Conservation (phyloP, 306 rosid genomes). For the Pterocarpus santalinus region DNA sequence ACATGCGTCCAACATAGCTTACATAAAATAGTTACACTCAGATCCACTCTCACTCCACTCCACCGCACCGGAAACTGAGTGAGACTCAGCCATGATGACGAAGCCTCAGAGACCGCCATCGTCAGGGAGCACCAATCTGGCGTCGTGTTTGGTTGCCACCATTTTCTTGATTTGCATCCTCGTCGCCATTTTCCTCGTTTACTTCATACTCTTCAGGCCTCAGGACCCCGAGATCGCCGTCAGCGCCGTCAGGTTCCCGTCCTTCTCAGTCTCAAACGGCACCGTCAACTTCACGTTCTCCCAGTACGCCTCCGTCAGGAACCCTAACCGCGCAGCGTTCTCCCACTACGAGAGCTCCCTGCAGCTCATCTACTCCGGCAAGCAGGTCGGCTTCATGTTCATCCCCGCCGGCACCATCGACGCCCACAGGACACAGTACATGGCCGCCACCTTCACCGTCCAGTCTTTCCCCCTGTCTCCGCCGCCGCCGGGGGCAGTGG, state of each 20-base stretch:
- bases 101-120: constrained; percentile 59
- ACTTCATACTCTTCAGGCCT: constrained; percentile 85
- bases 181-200: constrained; percentile 66
- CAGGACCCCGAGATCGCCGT: constrained; percentile 78
- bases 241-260: constrained; percentile 78
- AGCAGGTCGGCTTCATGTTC: constrained; percentile 89
- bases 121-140: constrained; percentile 84
- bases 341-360: constrained; percentile 87
- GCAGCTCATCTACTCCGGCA: constrained; percentile 82
- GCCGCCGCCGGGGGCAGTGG: constrained; percentile 41
- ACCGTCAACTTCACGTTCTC: constrained; percentile 84
- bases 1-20: constrained; percentile 6
- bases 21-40: constrained; percentile 2
- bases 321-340: constrained; percentile 84
- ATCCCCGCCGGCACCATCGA: constrained; percentile 88
- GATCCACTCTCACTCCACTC: not conserved
- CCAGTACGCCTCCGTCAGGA: constrained; percentile 77
- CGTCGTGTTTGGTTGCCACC: constrained; percentile 87
- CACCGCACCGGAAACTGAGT: not conserved
- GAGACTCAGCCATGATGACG: constrained; percentile 48
- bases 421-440: constrained; percentile 70
- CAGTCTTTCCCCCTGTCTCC: constrained; percentile 52
- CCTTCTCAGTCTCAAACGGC: constrained; percentile 73
- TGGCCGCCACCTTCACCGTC: constrained; percentile 85
- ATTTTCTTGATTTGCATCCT: constrained; percentile 71